Percentiles rank a stretch among this genome's conserved stretches.
Evolutionary conservation across 345 rosid species (phyloP).

Genomic region (Eucalyptus fibrosa): DNA sequence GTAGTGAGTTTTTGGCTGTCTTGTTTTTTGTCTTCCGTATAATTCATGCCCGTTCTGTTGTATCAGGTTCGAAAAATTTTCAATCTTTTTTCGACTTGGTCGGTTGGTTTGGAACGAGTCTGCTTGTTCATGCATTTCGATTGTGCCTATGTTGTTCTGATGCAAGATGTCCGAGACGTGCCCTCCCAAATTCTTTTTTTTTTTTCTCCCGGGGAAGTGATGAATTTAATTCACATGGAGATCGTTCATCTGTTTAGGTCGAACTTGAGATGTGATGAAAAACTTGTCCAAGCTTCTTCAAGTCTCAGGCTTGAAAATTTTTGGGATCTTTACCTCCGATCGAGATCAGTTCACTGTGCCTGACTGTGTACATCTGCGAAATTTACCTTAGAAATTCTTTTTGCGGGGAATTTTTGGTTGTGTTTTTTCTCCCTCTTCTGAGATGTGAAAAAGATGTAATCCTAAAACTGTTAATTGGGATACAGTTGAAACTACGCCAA

Average conservation of each 20-base stretch:
- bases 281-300: neutral
- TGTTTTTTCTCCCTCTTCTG: neutral
- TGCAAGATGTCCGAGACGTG: neutral
- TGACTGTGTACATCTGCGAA: neutral
- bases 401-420: neutral
- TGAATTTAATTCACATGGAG: neutral
- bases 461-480: neutral
- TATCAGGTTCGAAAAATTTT: neutral
- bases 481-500: neutral
- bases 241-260: neutral
- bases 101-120: neutral
- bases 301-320: neutral
- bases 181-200: neutral
- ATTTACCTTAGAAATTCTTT: neutral
- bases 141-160: neutral
- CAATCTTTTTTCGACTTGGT: neutral
- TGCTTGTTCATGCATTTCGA: neutral
- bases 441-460: neutral
- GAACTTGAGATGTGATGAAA: neutral
- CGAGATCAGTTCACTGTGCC: neutral
- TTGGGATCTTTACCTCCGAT: neutral
- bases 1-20: constrained; percentile 36
- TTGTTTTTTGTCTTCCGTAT: neutral
- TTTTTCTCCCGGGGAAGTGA: neutral
- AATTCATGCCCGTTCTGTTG: neutral